These are phyloP conservation scores for Gossypium arboreum DNA, from an alignment of 345 rosid species.

Conservation along the genomic window DNA sequence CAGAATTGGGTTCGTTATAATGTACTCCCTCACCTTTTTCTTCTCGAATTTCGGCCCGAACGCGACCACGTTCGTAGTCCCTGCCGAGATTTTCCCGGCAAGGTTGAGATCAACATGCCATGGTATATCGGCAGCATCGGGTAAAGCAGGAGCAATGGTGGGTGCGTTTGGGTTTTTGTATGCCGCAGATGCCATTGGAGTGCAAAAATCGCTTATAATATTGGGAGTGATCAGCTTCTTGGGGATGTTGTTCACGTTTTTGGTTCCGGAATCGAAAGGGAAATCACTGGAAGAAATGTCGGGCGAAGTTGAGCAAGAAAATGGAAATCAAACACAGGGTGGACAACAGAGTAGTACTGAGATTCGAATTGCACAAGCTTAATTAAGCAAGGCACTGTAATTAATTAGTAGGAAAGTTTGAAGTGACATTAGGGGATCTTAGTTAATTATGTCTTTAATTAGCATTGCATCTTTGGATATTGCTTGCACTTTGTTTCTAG, in stretches of 20 bases:
- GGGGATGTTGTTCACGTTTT: background rate
- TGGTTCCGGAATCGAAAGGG: background rate
- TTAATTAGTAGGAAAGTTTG: background rate
- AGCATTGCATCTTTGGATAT: too few relatives aligned
- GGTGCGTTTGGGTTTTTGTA: background rate
- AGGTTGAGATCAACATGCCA: background rate
- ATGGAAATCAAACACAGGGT: background rate
- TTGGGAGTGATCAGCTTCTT: background rate
- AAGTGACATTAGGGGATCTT: background rate
- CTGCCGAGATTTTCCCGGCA: background rate
- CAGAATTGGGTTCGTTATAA: background rate
- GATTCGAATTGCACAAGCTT: background rate
- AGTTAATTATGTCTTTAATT: too few relatives aligned
- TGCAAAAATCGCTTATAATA: background rate
- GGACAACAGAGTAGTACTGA: background rate
- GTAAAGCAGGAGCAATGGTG: constrained; percentile 1
- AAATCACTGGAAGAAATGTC: background rate
- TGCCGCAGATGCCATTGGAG: background rate
- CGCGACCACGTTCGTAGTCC: background rate
- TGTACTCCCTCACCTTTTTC: background rate
- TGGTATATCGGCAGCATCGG: background rate
- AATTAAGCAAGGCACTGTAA: background rate
- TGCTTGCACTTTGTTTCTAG: too few relatives aligned
- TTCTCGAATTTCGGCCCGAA: background rate
- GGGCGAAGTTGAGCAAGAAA: background rate